A percentile compares a stretch with the other conserved stretches of the same genome.
These are phyloP conservation scores for Fusarium anthophilum DNA, from an alignment of 2,329 filamentous ascomycete genomes.

Conservation along the genomic window DNA sequence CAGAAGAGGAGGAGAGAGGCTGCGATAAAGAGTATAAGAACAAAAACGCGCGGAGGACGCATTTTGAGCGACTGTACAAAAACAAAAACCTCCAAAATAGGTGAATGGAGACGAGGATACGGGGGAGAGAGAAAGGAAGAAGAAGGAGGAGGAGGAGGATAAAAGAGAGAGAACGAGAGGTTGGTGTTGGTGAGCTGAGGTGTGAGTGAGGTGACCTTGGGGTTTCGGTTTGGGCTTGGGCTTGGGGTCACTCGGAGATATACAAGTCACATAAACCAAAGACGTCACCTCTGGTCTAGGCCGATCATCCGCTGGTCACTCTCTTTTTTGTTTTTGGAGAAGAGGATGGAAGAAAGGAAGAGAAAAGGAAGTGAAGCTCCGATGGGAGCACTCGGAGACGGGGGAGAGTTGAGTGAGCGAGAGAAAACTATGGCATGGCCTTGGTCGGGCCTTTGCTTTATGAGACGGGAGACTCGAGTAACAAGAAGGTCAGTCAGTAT, in stretches of 20 bases:
- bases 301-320: constrained; percentile 19
- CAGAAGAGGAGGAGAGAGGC: constrained; percentile 65
- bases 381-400: neutral
- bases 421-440: constrained; percentile 6
- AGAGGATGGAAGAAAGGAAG: neutral
- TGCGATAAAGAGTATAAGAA: constrained; percentile 63
- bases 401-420: neutral
- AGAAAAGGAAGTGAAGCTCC: neutral
- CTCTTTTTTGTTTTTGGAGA: neutral
- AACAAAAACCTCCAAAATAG: constrained; percentile 3
- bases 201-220: constrained; percentile 35
- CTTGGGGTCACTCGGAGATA: constrained; percentile 33
- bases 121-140: neutral
- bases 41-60: constrained; percentile 64
- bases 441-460: constrained; percentile 2
- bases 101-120: neutral
- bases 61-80: constrained; percentile 51
- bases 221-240: neutral
- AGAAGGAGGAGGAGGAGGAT: constrained; percentile 10
- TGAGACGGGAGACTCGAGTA: neutral
- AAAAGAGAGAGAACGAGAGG: constrained; percentile 7
- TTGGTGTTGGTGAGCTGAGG: constrained; percentile 31
- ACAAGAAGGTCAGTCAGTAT: neutral
- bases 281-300: constrained; percentile 35
- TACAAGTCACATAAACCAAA: constrained; percentile 25